phyloP scores from a whole-genome alignment of 345 rosid genomes.

The Populus davidiana region DNA sequence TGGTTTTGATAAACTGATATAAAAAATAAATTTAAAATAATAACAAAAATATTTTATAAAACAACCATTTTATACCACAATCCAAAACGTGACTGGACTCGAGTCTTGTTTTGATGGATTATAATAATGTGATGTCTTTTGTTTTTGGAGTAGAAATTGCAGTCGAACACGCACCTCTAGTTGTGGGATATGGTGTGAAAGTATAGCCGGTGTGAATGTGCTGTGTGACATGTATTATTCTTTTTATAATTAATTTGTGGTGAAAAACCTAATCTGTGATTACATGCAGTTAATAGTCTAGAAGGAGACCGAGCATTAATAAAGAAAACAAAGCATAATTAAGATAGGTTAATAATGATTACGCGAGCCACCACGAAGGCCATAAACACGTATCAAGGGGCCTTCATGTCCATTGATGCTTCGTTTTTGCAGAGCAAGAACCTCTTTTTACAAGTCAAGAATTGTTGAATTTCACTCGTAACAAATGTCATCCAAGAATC shows the following conservation, averaged over 20 bases:
- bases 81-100: neutral
- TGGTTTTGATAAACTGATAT: too few relatives aligned
- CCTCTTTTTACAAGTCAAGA: slow-evolving; percentile 6
- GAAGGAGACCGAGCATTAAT: slow-evolving; percentile 43
- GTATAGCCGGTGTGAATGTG: slow-evolving; percentile 13
- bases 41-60: too few relatives aligned
- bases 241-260: slow-evolving; percentile 6
- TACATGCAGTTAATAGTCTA: slow-evolving; percentile 10
- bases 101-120: neutral
- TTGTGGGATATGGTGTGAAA: slow-evolving; percentile 21
- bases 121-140: neutral
- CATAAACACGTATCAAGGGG: neutral
- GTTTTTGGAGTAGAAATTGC: neutral
- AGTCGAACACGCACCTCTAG: neutral
- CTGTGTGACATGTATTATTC: neutral
- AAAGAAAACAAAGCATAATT: slow-evolving; percentile 4
- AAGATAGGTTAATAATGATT: slow-evolving; percentile 9
- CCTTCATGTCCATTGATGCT: slow-evolving; percentile 29
- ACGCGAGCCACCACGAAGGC: neutral
- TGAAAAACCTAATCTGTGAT: slow-evolving; percentile 24
- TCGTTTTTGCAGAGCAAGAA: slow-evolving; percentile 14
- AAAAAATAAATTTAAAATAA: too few relatives aligned
- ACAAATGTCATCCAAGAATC: slow-evolving; percentile 39
- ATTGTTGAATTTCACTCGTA: neutral
- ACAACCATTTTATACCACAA: too few relatives aligned